A percentile compares a stretch with the other conserved stretches of the same genome.
These are phyloP conservation scores for Farysia itapuensis DNA, from an alignment of 1,284 basidiomycete genomes.

Conservation along the genomic window DNA sequence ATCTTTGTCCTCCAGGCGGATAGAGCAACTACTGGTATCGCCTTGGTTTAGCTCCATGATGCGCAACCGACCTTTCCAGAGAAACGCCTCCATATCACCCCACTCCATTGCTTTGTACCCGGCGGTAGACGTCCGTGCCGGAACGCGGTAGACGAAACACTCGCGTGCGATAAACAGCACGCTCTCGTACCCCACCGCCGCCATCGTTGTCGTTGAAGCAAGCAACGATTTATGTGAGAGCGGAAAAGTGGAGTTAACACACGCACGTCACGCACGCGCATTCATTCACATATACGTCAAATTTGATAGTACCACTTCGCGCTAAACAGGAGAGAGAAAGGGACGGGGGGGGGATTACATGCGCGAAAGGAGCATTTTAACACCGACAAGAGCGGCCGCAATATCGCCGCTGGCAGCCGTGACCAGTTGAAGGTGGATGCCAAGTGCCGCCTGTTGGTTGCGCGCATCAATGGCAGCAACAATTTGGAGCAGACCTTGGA, in stretches of 20 bases:
- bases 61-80: slow-evolving; percentile 87
- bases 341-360: too few species aligned
- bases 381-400: slow-evolving; percentile 46
- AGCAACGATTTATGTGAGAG: too few species aligned
- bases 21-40: slow-evolving; percentile 33
- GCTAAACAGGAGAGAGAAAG: too few species aligned
- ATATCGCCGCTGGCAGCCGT: slow-evolving; percentile 54
- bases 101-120: slow-evolving; percentile 60
- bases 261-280: not conserved
- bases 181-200: slow-evolving; percentile 68
- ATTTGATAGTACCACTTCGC: too few species aligned
- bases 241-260: not conserved
- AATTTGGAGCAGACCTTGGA: slow-evolving; percentile 56
- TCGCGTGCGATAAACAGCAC: slow-evolving; percentile 82
- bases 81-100: slow-evolving; percentile 74
- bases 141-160: slow-evolving; percentile 68
- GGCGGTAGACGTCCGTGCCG: slow-evolving; percentile 72
- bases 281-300: too few species aligned
- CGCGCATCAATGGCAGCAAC: slow-evolving; percentile 52
- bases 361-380: slow-evolving; percentile 55
- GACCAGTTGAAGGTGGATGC: slow-evolving; percentile 51
- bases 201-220: too few species aligned
- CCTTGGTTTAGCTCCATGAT: slow-evolving; percentile 68
- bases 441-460: slow-evolving; percentile 51
- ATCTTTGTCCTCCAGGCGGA: slow-evolving; percentile 50